Conservation (phyloP, 345 rosid species). For the Rhodomyrtus tomentosa region DNA sequence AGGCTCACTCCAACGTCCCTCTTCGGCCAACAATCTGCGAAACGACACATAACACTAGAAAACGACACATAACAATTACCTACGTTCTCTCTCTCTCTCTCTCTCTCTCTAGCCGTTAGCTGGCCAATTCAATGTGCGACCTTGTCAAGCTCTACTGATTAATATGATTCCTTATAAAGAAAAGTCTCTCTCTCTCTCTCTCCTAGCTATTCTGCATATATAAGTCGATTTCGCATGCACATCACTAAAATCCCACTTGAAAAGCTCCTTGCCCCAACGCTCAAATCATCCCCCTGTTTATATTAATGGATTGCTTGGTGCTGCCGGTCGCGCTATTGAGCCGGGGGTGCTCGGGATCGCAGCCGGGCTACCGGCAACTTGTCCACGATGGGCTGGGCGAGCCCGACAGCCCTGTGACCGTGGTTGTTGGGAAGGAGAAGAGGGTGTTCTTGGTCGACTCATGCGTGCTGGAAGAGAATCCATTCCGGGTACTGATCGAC, state of each 20-base stretch:
- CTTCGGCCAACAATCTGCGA: neutral
- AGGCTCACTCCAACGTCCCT: conserved; percentile 4
- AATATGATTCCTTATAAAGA: neutral
- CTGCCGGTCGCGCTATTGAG: conserved; percentile 35
- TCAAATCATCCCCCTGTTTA: neutral
- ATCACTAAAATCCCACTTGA: neutral
- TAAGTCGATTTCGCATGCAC: neutral
- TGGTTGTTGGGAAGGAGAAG: conserved; percentile 77
- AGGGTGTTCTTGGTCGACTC: conserved; percentile 63
- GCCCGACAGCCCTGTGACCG: conserved; percentile 20
- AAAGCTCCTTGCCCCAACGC: neutral
- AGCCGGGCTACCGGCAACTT: conserved; percentile 33
- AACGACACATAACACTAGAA: neutral
- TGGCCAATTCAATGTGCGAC: conserved; percentile 18
- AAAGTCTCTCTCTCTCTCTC: neutral
- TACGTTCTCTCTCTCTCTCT: neutral
- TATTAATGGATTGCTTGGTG: conserved; percentile 6
- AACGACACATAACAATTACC: neutral
- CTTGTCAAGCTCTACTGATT: conserved; percentile 1
- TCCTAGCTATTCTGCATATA: neutral
- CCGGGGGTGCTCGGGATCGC: conserved; percentile 19
- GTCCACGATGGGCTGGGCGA: conserved; percentile 6
- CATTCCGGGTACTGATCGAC: conserved; percentile 48
- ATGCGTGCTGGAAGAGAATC: conserved; percentile 49
- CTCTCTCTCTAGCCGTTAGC: conserved; percentile 18